phyloP scores from a whole-genome alignment of 495 filamentous ascomycete genomes.

The Penicillium subrubescens region DNA sequence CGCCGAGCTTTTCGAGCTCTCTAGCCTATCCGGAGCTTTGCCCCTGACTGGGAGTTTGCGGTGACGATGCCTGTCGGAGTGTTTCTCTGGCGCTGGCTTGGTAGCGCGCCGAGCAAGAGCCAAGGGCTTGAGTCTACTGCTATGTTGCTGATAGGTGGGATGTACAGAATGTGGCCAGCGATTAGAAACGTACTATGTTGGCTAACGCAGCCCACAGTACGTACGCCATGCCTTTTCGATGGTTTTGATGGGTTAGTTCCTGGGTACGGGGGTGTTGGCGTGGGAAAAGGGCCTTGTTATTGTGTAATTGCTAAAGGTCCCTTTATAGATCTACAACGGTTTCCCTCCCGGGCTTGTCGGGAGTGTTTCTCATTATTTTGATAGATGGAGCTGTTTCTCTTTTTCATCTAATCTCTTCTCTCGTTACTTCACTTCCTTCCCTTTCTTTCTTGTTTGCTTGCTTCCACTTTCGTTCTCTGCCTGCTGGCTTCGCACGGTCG shows the following conservation, averaged over 20 bases:
- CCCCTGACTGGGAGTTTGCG: conserved; percentile 8
- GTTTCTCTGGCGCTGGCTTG: background rate
- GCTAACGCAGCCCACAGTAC: conserved; percentile 10
- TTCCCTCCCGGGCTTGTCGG: conserved; percentile 11
- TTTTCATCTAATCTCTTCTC: conserved; percentile 5
- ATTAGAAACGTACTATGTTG: conserved; percentile 18
- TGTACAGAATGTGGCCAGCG: background rate
- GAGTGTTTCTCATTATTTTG: conserved; percentile 21
- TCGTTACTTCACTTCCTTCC: conserved; percentile 12
- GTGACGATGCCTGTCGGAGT: conserved; percentile 9
- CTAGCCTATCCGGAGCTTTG: conserved; percentile 7
- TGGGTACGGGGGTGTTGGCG: background rate
- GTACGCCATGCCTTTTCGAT: conserved; percentile 5
- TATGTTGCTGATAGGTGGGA: conserved; percentile 14
- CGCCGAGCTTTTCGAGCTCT: conserved; percentile 4
- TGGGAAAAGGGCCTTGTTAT: background rate
- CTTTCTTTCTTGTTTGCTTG: conserved; percentile 26
- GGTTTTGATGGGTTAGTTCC: background rate
- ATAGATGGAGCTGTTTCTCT: conserved; percentile 7
- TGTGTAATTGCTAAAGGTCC: background rate
- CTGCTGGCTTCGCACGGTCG: conserved; percentile 19
- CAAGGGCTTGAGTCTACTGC: conserved; percentile 10
- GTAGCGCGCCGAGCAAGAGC: conserved; percentile 4
- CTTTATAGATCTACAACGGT: conserved; percentile 23
- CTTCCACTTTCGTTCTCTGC: conserved; percentile 13